Conservation (phyloP, 2,329 filamentous ascomycete genomes). For the Zarea fungicola region DNA sequence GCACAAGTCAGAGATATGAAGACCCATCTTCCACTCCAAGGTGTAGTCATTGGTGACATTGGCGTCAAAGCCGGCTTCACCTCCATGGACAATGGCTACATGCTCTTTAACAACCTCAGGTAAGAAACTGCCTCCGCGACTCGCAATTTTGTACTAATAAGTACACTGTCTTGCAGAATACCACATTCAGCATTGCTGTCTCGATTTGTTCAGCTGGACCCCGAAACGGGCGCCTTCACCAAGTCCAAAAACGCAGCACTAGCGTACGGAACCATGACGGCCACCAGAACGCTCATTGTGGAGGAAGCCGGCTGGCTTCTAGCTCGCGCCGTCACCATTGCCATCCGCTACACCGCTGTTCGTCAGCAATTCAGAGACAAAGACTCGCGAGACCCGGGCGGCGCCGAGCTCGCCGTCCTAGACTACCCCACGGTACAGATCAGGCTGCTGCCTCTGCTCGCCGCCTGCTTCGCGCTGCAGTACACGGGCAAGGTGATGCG, state of each 20-base stretch:
- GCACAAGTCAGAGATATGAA: slow-evolving; percentile 67
- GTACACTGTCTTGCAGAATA: slow-evolving; percentile 43
- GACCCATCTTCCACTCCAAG: slow-evolving; percentile 63
- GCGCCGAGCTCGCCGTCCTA: slow-evolving; percentile 67
- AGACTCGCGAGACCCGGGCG: slow-evolving; percentile 53
- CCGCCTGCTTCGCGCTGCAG: slow-evolving; percentile 71
- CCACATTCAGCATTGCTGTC: slow-evolving; percentile 71
- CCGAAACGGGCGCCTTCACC: slow-evolving; percentile 61
- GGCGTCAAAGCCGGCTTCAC: slow-evolving; percentile 77
- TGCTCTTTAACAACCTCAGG: slow-evolving; percentile 68
- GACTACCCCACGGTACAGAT: slow-evolving; percentile 81
- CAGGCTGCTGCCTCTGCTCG: slow-evolving; percentile 65
- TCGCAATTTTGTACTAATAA: neutral
- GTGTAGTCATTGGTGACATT: slow-evolving; percentile 72
- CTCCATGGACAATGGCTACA: slow-evolving; percentile 78
- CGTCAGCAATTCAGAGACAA: slow-evolving; percentile 74
- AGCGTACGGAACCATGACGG: slow-evolving; percentile 72
- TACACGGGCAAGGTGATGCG: slow-evolving; percentile 77
- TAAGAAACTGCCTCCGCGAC: neutral
- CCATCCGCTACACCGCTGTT: slow-evolving; percentile 67
- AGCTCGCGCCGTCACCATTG: slow-evolving; percentile 72
- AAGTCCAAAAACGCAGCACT: slow-evolving; percentile 61
- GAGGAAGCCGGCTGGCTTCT: slow-evolving; percentile 67
- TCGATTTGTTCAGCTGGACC: slow-evolving; percentile 64
- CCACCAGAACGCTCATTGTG: slow-evolving; percentile 68